These are phyloP conservation scores for Trichoderma koningiopsis DNA, from an alignment of 2,329 filamentous ascomycete genomes.

Conservation along the genomic window DNA sequence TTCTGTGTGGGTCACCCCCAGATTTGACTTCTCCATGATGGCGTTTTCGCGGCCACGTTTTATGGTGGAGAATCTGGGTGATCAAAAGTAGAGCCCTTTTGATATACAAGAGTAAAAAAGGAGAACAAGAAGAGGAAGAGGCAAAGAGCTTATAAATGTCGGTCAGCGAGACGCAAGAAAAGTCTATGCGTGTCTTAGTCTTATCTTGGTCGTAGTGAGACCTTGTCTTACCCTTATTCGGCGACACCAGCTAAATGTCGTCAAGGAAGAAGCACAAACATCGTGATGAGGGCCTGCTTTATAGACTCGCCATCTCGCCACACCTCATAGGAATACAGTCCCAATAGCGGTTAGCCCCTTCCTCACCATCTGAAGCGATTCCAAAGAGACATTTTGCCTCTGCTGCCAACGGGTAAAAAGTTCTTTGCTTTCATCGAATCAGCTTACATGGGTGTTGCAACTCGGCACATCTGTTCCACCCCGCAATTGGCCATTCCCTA, in stretches of 20 bases:
- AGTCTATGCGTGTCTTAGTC: background rate
- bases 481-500: conserved; percentile 22
- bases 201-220: background rate
- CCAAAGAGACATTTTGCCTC: background rate
- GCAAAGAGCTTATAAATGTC: background rate
- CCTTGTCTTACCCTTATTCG: conserved; percentile 2
- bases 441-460: background rate
- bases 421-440: background rate
- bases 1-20: conserved; percentile 12
- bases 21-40: conserved; percentile 18
- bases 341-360: background rate
- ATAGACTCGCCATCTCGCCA: conserved; percentile 5
- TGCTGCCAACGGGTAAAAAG: background rate
- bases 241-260: background rate
- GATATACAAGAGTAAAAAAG: background rate
- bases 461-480: conserved; percentile 17
- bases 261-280: background rate
- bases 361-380: background rate
- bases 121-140: background rate
- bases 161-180: background rate
- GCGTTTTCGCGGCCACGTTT: background rate
- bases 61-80: background rate
- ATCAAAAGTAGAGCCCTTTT: background rate
- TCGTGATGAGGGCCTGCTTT: conserved; percentile 30
- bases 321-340: background rate